A percentile compares a stretch with the other conserved stretches of the same genome.
Evolutionary conservation across 2,329 filamentous ascomycete species (phyloP).

Genomic region (Colletotrichum neosansevieriae): DNA sequence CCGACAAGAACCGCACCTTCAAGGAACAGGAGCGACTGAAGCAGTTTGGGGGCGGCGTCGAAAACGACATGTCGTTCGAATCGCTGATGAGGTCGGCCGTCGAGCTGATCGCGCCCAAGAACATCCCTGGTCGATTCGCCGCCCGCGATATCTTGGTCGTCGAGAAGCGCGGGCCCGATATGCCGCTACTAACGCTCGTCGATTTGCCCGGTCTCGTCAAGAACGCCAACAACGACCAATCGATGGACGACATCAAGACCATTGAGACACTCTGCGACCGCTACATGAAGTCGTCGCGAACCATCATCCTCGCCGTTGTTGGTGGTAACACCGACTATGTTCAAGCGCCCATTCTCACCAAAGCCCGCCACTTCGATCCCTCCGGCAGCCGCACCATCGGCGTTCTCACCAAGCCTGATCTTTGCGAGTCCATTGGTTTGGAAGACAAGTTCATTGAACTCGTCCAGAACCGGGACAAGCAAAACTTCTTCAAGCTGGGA

Average conservation of each 20-base stretch:
- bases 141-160: conserved; percentile 67
- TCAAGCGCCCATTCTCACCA: conserved; percentile 63
- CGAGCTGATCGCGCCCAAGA: conserved; percentile 63
- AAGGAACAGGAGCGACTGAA: conserved; percentile 61
- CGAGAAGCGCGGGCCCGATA: conserved; percentile 69
- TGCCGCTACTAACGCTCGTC: conserved; percentile 71
- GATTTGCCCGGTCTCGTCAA: conserved; percentile 71
- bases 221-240: conserved; percentile 66
- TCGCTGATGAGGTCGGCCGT: conserved; percentile 64
- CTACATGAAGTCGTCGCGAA: conserved; percentile 68
- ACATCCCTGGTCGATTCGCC: conserved; percentile 62
- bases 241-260: conserved; percentile 63
- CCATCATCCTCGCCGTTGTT: conserved; percentile 67
- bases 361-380: conserved; percentile 64
- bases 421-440: conserved; percentile 64
- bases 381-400: conserved; percentile 62
- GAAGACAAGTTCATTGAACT: conserved; percentile 68
- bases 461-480: conserved; percentile 61
- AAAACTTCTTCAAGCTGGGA: conserved; percentile 64
- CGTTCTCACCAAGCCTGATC: conserved; percentile 65
- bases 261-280: conserved; percentile 64
- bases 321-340: conserved; percentile 68
- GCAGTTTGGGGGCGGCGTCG: conserved; percentile 61
- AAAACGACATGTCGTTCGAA: conserved; percentile 60
- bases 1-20: conserved; percentile 60